Conservation (phyloP, 208 protist genomes). For the Wallacemonas sp. region DNA sequence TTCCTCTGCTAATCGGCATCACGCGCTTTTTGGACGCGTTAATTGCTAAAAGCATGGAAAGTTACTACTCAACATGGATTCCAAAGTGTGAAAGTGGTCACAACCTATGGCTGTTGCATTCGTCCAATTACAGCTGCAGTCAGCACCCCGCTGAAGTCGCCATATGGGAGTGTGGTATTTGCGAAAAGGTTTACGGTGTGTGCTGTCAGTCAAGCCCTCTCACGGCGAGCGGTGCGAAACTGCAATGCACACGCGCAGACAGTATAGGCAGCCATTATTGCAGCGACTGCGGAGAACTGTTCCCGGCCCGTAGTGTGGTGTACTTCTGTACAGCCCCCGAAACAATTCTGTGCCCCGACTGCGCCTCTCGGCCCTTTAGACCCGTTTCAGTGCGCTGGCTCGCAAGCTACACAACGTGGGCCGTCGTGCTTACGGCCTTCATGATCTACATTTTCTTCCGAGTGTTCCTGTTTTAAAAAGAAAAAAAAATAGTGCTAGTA, state of each 20-base stretch:
- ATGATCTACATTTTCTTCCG: constrained; percentile 6
- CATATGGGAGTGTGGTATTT: constrained; percentile 80
- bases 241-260: constrained; percentile 9
- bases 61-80: constrained; percentile 57
- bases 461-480: constrained; percentile 20
- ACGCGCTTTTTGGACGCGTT: constrained; percentile 47
- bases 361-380: constrained; percentile 70
- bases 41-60: constrained; percentile 32
- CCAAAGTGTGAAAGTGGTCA: constrained; percentile 68
- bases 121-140: constrained; percentile 43
- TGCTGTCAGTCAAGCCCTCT: constrained; percentile 63
- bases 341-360: constrained; percentile 52
- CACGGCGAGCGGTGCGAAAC: constrained; percentile 14
- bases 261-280: constrained; percentile 14
- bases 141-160: constrained; percentile 50
- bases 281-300: constrained; percentile 38
- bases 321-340: constrained; percentile 9
- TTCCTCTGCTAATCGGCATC: constrained; percentile 51
- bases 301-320: constrained; percentile 20
- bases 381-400: constrained; percentile 52
- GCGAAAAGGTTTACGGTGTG: constrained; percentile 69
- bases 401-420: constrained; percentile 59
- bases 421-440: constrained; percentile 18
- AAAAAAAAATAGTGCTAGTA: not conserved
- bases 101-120: constrained; percentile 59